These are phyloP conservation scores for Funneliformis caledonium DNA, from an alignment of 371 early-diverging fungal genomes.

Conservation along the genomic window DNA sequence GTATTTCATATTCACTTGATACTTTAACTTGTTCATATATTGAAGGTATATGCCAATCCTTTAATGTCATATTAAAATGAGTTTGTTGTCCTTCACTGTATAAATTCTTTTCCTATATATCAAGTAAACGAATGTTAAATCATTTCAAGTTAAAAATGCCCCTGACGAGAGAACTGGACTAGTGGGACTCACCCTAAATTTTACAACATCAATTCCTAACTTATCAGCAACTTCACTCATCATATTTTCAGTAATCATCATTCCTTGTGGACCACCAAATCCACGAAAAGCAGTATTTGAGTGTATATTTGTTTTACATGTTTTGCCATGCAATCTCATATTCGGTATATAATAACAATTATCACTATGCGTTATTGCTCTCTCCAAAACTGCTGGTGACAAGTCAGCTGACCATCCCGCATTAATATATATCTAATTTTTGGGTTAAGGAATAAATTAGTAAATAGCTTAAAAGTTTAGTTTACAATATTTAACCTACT, in stretches of 20 bases:
- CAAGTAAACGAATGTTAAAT: background rate
- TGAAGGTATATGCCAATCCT: conserved; percentile 69
- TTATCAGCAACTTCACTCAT: conserved; percentile 71
- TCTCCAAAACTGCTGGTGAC: conserved; percentile 71
- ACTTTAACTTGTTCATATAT: conserved; percentile 64
- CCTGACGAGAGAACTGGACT: too few species aligned
- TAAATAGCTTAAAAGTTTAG: background rate
- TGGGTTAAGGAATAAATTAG: background rate
- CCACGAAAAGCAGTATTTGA: conserved; percentile 69
- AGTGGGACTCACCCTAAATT: conserved; percentile 50
- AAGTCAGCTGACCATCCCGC: conserved; percentile 76
- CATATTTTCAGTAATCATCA: conserved; percentile 72
- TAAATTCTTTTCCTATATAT: conserved; percentile 57
- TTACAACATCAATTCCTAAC: conserved; percentile 58
- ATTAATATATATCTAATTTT: conserved; percentile 57
- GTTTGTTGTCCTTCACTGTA: conserved; percentile 71
- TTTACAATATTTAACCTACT: conserved; percentile 16
- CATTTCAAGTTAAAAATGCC: too few species aligned
- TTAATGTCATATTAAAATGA: conserved; percentile 64
- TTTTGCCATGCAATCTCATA: conserved; percentile 59
- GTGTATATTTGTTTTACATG: conserved; percentile 77
- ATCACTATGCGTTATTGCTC: conserved; percentile 72
- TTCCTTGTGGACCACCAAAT: conserved; percentile 67
- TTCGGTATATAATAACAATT: conserved; percentile 73
- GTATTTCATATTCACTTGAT: conserved; percentile 50